A percentile compares a stretch with the other conserved stretches of the same genome.
These are phyloP conservation scores for Auricularia sp. DNA, from an alignment of 768 basidiomycete species.

Conservation along the genomic window DNA sequence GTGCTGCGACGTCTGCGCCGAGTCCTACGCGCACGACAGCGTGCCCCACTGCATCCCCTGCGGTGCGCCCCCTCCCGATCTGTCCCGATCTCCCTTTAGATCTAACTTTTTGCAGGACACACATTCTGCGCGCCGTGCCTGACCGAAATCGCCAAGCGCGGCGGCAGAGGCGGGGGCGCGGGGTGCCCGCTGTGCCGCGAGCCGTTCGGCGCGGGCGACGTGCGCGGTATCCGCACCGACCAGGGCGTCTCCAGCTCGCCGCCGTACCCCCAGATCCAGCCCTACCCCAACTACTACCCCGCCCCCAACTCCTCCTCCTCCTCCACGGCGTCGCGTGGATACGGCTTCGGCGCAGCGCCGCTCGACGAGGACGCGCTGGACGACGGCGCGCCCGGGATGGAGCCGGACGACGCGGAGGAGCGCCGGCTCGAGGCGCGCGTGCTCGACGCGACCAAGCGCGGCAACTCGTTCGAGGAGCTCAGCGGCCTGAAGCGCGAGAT, in stretches of 20 bases:
- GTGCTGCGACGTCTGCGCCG: conserved; percentile 83
- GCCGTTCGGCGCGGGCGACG: conserved; percentile 50
- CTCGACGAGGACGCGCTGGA: conserved; percentile 21
- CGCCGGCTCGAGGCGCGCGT: conserved; percentile 70
- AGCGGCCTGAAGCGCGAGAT: conserved; percentile 67
- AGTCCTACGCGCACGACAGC: conserved; percentile 68
- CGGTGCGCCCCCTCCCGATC: conserved; percentile 37
- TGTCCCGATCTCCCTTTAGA: not conserved
- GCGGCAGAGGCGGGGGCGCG: conserved; percentile 50
- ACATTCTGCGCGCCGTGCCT: conserved; percentile 70
- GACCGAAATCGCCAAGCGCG: conserved; percentile 67
- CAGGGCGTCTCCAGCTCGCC: conserved; percentile 43
- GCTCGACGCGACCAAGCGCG: conserved; percentile 67
- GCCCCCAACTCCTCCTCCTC: not conserved
- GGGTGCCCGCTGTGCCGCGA: conserved; percentile 82
- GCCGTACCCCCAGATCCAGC: conserved; percentile 31
- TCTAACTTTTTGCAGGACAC: conserved; percentile 41
- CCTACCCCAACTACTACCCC: conserved; percentile 1
- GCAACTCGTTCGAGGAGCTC: conserved; percentile 82
- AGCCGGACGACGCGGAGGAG: conserved; percentile 29
- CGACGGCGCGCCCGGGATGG: conserved; percentile 17
- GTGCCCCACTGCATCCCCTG: conserved; percentile 74
- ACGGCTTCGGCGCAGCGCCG: not conserved
- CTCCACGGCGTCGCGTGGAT: not conserved
- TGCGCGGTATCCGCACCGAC: conserved; percentile 74